These are phyloP conservation scores for Solanum clarkiae DNA, from an alignment of 257 asterid genomes.

Conservation along the genomic window DNA sequence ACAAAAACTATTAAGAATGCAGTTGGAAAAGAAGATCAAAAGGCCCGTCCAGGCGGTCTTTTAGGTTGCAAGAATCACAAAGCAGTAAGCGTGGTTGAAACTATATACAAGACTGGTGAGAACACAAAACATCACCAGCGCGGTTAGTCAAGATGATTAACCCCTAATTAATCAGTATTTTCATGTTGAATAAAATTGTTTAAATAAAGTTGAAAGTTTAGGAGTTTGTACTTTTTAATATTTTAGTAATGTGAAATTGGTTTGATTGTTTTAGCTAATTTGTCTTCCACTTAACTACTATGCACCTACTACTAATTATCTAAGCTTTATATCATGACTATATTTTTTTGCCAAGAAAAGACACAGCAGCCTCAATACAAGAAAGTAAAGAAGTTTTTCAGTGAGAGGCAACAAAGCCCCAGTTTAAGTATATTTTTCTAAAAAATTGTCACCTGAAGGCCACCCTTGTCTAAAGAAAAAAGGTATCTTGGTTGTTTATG, in stretches of 20 bases:
- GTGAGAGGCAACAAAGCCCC: background rate
- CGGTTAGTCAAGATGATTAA: background rate
- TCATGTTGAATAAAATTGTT: background rate
- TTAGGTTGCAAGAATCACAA: slow-evolving; percentile 55
- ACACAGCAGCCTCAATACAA: slow-evolving; percentile 8
- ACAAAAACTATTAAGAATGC: background rate
- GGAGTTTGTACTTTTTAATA: background rate
- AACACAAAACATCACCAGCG: slow-evolving; percentile 4
- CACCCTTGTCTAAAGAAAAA: slow-evolving; percentile 15
- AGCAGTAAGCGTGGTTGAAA: slow-evolving; percentile 46
- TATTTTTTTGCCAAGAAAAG: slow-evolving; percentile 13
- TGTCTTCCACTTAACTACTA: background rate
- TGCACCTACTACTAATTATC: background rate
- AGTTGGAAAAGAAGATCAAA: slow-evolving; percentile 11
- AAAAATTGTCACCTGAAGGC: background rate
- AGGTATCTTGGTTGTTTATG: background rate
- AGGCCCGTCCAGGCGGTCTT: slow-evolving; percentile 23
- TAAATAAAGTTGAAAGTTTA: background rate
- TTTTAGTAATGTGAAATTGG: background rate
- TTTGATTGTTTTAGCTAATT: background rate
- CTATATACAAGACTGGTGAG: slow-evolving; percentile 11
- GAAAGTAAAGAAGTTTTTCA: background rate
- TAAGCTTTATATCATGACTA: background rate
- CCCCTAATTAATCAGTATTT: background rate
- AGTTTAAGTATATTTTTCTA: background rate